Evolutionary conservation across 345 rosid species (phyloP).

Genomic region (Bretschneidera sinensis): DNA sequence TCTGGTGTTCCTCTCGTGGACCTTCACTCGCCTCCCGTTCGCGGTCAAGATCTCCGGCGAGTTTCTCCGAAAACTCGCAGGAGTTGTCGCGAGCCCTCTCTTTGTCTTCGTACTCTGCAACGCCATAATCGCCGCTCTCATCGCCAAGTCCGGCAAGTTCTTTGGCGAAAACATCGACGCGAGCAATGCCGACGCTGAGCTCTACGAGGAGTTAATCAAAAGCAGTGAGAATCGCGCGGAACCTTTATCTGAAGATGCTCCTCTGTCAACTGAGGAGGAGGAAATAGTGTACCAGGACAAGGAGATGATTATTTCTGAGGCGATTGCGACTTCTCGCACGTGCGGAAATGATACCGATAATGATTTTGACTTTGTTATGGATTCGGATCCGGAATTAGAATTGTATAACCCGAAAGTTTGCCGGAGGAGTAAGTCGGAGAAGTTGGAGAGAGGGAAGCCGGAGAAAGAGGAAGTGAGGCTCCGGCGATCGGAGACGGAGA

Average conservation of each 20-base stretch:
- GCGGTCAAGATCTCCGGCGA: constrained; percentile 37
- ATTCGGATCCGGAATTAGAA: too few relatives aligned
- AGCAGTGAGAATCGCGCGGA: constrained; percentile 23
- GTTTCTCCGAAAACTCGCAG: constrained; percentile 34
- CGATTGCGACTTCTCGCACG: constrained; percentile 1
- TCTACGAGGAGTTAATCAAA: constrained; percentile 39
- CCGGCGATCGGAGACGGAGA: constrained; percentile 52
- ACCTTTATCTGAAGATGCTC: not conserved
- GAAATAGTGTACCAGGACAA: constrained; percentile 45
- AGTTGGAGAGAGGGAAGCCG: constrained; percentile 10
- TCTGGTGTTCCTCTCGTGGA: constrained; percentile 42
- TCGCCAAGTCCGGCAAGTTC: constrained; percentile 43
- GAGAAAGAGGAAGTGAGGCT: constrained; percentile 18
- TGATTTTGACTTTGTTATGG: too few relatives aligned
- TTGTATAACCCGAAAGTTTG: constrained; percentile 15
- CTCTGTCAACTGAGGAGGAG: constrained; percentile 1
- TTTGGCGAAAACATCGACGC: constrained; percentile 14
- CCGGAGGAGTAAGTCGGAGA: constrained; percentile 38
- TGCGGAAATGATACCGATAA: constrained; percentile 3
- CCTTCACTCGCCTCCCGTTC: constrained; percentile 47
- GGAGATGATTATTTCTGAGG: constrained; percentile 42
- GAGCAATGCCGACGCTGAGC: constrained; percentile 23
- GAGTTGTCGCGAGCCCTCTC: constrained; percentile 42
- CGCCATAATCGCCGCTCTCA: constrained; percentile 48
- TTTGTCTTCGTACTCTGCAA: constrained; percentile 64